Evolutionary conservation across 2,329 filamentous ascomycete genomes (phyloP), one percentile per base, ranked within the genome.

Genomic region (Talaromyces sp.): DNA sequence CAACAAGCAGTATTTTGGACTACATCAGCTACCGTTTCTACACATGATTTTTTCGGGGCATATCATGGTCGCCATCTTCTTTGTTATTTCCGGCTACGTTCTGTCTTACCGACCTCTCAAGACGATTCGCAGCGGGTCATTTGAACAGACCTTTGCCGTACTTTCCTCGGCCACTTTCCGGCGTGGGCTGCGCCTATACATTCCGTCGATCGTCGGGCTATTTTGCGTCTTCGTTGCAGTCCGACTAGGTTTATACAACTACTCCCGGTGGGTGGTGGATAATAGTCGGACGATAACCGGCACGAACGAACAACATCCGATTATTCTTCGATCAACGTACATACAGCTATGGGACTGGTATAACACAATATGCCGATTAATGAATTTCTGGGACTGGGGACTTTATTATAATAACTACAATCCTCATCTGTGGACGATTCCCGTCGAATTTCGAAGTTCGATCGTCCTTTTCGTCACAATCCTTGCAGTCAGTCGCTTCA

Each of bases 81-180:
- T 83, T 68, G 77, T 82, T 39, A 77, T 83, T 31, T 82, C 79
- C 9, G 81, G 80, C 61, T 83, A 82, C 64, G 80, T 81, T n/a
- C 73, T 82, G 56, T 80, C 79, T 33, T 77, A 78, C 64, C 78
- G 78, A 64, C 77, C 77, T 3, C 67, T 80, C 62, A 80, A 76
- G 66, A 71, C 74, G 43, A 78, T 80, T 62, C 76, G 75, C 41
- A 74, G 66, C 64, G 71, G 74, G 49, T 71, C 75, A 11, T 80
- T 74, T 67, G 78, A 78, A 33, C 73, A 78, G 61, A 74, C 78
- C 2, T 78, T 80, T 62, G 73, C 73, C n/a, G 71, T 71, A 5
- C 69, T 82, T 37, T 75, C 75, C 27, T 81, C 80, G 3, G 77
- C 78, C 3, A 78, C 79, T n/a, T 80, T 82, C 59, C 77, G 80